These are phyloP conservation scores for Vitis cinerea DNA, from an alignment of 164 flowering plant species.

Conservation along the genomic window DNA sequence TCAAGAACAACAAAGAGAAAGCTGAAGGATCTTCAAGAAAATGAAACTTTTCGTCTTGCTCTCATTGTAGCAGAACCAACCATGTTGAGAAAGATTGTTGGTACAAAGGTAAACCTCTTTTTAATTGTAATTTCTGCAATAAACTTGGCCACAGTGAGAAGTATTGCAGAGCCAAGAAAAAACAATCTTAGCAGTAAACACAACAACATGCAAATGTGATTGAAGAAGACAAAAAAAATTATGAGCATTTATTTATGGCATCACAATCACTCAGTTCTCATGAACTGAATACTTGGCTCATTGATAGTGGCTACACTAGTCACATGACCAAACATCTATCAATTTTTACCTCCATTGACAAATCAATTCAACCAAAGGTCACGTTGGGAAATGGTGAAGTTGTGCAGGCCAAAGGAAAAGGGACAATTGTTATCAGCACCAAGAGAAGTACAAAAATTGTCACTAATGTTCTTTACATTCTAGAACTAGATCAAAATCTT, in stretches of 20 bases:
- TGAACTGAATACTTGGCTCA: no score
- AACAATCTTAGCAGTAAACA: no score
- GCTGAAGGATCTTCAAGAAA: neutral
- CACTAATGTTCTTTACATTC: neutral
- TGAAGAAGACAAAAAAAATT: neutral
- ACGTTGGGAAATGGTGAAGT: neutral
- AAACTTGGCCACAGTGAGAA: neutral
- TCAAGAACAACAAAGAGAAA: neutral
- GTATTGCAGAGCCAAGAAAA: neutral
- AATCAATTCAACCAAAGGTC: no score
- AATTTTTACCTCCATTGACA: no score
- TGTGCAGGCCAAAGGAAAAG: neutral
- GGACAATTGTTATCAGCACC: neutral
- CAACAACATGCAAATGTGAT: neutral
- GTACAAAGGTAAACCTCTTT: no score
- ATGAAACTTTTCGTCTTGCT: neutral
- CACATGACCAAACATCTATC: no score
- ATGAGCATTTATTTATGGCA: no score
- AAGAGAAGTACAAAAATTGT: neutral
- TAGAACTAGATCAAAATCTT: neutral
- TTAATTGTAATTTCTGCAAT: neutral
- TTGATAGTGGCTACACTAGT: no score
- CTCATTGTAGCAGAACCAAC: neutral
- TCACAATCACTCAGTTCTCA: no score
- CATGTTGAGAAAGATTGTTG: neutral